Evolutionary conservation across 345 rosid species (phyloP).

Genomic region (Rubroshorea leprosula): DNA sequence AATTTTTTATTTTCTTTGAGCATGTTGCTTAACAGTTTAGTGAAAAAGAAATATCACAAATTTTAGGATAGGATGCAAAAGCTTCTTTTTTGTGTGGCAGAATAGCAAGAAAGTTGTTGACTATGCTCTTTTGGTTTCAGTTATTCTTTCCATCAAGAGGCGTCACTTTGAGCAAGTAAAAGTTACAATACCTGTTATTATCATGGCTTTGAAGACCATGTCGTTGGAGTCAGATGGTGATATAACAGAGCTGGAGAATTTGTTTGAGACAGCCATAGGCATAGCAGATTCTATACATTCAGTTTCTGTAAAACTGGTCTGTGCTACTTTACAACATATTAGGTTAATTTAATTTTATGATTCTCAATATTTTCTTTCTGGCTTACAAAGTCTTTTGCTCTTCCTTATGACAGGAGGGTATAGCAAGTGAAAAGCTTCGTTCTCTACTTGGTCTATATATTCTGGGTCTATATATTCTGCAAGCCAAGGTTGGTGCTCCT

Average conservation of each 20-base stretch:
- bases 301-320: constrained; percentile 56
- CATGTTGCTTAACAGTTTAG: too few species aligned
- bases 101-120: constrained; percentile 11
- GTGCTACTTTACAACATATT: constrained; percentile 21
- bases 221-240: constrained; percentile 32
- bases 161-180: constrained; percentile 75
- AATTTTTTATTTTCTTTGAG: too few species aligned
- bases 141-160: constrained; percentile 49
- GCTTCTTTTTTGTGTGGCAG: not conserved
- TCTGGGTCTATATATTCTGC: constrained; percentile 61
- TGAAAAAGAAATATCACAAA: not conserved
- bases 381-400: constrained; percentile 4
- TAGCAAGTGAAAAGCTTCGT: constrained; percentile 43
- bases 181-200: constrained; percentile 56
- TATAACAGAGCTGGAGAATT: constrained; percentile 30
- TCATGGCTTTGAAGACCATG: constrained; percentile 47
- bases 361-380: not conserved
- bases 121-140: constrained; percentile 36
- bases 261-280: constrained; percentile 53
- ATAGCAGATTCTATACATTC: constrained; percentile 54
- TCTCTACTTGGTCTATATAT: constrained; percentile 70
- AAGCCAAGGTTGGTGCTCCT: constrained; percentile 56
- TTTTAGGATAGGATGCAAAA: too few species aligned
- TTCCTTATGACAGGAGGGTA: constrained; percentile 44
- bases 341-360: constrained; percentile 2